Percentiles rank a stretch among this genome's conserved stretches.
Evolutionary conservation across 2,329 filamentous ascomycete species (phyloP).

Genomic region (Cladophialophora yegresii): DNA sequence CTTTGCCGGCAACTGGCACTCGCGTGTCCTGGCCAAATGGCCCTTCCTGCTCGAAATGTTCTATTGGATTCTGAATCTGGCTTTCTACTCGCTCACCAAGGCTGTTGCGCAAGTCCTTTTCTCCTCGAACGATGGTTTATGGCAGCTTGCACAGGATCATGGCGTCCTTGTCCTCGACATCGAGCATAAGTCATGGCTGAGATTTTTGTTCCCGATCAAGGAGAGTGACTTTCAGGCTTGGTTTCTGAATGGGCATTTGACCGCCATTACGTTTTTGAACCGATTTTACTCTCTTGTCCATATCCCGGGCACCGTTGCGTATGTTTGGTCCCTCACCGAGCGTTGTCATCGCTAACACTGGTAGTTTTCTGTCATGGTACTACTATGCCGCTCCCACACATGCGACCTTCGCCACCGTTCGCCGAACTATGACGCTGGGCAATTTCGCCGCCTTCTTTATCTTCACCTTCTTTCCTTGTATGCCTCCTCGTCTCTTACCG

Average conservation of each 20-base stretch:
- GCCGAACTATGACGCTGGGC: constrained; percentile 63
- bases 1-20: constrained; percentile 63
- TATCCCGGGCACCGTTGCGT: constrained; percentile 55
- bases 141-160: constrained; percentile 52
- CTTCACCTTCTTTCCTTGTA: constrained; percentile 66
- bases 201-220: constrained; percentile 45
- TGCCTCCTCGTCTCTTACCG: constrained; percentile 63
- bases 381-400: constrained; percentile 48
- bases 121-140: constrained; percentile 50
- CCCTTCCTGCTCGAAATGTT: constrained; percentile 74
- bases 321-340: constrained; percentile 33
- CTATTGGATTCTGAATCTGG: constrained; percentile 68
- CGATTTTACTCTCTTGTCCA: constrained; percentile 55
- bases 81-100: constrained; percentile 64
- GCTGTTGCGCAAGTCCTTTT: constrained; percentile 55
- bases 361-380: constrained; percentile 48
- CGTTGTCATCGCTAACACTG: constrained; percentile 28
- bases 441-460: constrained; percentile 63
- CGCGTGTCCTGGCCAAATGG: constrained; percentile 65
- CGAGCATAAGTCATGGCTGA: constrained; percentile 37
- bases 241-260: constrained; percentile 48
- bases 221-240: constrained; percentile 51
- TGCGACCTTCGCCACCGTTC: constrained; percentile 57
- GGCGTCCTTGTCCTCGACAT: constrained; percentile 32
- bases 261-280: constrained; percentile 51